Percentiles rank a stretch among this genome's conserved stretches.
Conservation (phyloP, 192 early-diverging fungal species). For the Kappamyces sp. region DNA sequence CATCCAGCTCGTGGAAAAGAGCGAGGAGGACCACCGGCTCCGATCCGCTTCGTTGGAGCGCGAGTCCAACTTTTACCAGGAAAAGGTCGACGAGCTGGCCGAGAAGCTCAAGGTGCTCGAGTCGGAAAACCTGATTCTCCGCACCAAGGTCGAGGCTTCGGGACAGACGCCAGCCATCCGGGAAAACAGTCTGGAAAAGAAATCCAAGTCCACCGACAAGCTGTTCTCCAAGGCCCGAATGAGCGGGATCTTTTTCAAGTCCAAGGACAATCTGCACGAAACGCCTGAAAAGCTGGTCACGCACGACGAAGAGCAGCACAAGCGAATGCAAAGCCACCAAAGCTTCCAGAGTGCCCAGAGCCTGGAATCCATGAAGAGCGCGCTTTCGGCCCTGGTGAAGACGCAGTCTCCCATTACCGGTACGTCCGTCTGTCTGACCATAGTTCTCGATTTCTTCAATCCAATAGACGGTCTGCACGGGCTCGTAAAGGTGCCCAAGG, state of each 20-base stretch:
- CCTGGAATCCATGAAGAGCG: constrained; percentile 8
- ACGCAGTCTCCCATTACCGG: neutral
- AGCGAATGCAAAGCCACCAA: neutral
- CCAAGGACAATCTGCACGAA: constrained; percentile 7
- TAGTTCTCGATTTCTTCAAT: constrained; percentile 18
- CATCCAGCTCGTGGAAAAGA: neutral
- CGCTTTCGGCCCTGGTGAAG: constrained; percentile 7
- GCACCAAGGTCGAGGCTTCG: no score
- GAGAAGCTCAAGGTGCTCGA: constrained; percentile 13
- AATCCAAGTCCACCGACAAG: no score
- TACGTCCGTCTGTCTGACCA: neutral
- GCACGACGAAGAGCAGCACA: constrained; percentile 5
- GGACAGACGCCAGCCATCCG: no score
- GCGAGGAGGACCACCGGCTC: neutral
- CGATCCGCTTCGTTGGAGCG: neutral
- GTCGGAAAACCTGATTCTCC: no score
- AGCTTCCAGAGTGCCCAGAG: constrained; percentile 13
- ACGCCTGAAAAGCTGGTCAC: neutral
- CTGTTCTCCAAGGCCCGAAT: no score
- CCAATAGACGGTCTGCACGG: constrained; percentile 27
- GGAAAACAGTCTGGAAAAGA: neutral
- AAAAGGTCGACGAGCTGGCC: constrained; percentile 32
- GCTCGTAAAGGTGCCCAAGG: constrained; percentile 46
- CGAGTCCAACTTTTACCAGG: constrained; percentile 21
- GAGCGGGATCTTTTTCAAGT: constrained; percentile 11